Evolutionary conservation across 768 basidiomycete species (phyloP).

Genomic region (Russula vinacea): DNA sequence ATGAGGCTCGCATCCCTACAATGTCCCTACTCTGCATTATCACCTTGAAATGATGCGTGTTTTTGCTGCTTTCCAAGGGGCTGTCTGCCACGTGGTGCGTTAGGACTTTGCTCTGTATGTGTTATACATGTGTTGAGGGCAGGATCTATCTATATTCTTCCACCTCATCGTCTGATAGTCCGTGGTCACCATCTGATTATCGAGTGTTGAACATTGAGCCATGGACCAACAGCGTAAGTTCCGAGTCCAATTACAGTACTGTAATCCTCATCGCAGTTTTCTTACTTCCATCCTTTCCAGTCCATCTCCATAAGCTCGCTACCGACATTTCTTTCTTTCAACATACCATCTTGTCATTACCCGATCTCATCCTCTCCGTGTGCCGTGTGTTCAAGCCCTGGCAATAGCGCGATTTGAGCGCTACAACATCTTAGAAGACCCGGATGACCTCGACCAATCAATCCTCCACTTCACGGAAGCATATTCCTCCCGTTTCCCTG

Average conservation of each 20-base stretch:
- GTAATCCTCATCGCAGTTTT: background rate
- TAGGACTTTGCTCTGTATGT: too few relatives aligned
- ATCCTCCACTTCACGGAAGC: background rate
- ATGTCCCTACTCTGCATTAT: too few relatives aligned
- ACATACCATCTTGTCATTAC: background rate
- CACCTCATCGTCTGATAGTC: too few relatives aligned
- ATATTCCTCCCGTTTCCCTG: constrained; percentile 1
- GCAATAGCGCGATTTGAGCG: background rate
- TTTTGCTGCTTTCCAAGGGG: too few relatives aligned
- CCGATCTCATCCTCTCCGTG: background rate
- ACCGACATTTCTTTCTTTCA: background rate
- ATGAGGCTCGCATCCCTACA: too few relatives aligned
- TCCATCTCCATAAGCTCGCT: background rate
- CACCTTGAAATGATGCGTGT: too few relatives aligned
- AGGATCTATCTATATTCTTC: too few relatives aligned
- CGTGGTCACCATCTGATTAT: background rate
- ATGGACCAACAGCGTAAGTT: constrained; percentile 1
- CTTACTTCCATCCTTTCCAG: background rate
- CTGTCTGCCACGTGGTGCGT: too few relatives aligned
- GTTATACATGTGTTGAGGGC: too few relatives aligned
- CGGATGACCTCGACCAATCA: background rate
- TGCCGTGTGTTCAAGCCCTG: background rate
- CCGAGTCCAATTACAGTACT: background rate
- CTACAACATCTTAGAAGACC: background rate
- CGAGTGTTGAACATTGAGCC: background rate